phyloP scores from a whole-genome alignment of 352 stramenopile genomes.

The Globisporangium abappressorium region DNA sequence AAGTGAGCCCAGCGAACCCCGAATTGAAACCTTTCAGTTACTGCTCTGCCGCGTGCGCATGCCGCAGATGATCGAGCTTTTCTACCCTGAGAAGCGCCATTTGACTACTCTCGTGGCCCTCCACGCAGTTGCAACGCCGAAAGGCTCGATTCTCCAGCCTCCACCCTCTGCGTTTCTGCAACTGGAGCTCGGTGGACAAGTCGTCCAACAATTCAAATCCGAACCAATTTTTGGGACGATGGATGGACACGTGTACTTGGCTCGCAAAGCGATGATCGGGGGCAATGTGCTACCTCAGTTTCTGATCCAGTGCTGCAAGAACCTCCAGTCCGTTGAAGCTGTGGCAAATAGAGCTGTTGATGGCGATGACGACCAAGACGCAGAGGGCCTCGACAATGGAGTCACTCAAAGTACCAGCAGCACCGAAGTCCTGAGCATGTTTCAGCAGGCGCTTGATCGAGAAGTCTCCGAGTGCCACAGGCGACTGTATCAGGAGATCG shows the following conservation, averaged over 20 bases:
- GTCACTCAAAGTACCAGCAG: not conserved
- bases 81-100: slow-evolving; percentile 19
- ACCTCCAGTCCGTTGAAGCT: not conserved
- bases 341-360: not conserved
- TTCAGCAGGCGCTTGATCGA: slow-evolving; percentile 23
- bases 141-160: slow-evolving; percentile 23
- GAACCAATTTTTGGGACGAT: not conserved
- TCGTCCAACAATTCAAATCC: not conserved
- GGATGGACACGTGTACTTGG: slow-evolving; percentile 33
- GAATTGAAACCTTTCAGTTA: slow-evolving; percentile 34
- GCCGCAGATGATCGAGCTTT: slow-evolving; percentile 34
- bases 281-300: slow-evolving; percentile 33
- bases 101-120: slow-evolving; percentile 27
- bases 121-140: slow-evolving; percentile 16
- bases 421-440: slow-evolving; percentile 16
- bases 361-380: not conserved
- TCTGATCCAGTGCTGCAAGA: slow-evolving; percentile 33
- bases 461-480: slow-evolving; percentile 34
- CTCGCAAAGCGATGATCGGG: slow-evolving; percentile 19
- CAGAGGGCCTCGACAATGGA: not conserved
- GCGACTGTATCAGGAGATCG: slow-evolving; percentile 33
- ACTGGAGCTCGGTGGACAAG: slow-evolving; percentile 20
- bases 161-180: slow-evolving; percentile 36
- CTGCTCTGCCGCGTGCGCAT: slow-evolving; percentile 42
- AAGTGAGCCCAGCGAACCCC: not conserved